These are phyloP conservation scores for Podosphaera xanthii DNA, from an alignment of 2,329 filamentous ascomycete genomes.

Conservation along the genomic window DNA sequence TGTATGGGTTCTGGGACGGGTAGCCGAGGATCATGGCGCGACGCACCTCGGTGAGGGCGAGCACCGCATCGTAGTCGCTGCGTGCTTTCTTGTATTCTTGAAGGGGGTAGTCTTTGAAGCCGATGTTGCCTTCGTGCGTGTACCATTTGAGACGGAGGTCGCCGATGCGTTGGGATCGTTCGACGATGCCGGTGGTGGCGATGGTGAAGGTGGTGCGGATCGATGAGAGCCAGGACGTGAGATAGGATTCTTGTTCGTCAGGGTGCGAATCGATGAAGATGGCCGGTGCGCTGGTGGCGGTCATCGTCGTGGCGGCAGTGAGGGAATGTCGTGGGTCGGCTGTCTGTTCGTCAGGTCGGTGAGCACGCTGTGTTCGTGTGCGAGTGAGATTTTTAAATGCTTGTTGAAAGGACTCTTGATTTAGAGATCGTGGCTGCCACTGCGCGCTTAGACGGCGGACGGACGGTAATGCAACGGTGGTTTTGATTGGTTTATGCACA, in stretches of 20 bases:
- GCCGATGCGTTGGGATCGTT: constrained; percentile 8
- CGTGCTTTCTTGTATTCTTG: constrained; percentile 10
- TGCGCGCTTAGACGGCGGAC: too few relatives aligned
- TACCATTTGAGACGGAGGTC: constrained; percentile 11
- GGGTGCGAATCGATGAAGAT: constrained; percentile 14
- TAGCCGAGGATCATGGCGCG: constrained; percentile 11
- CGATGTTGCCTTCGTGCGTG: constrained; percentile 9
- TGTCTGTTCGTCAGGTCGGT: too few relatives aligned
- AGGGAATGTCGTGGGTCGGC: too few relatives aligned
- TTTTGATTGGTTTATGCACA: too few relatives aligned
- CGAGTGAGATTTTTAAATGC: too few relatives aligned
- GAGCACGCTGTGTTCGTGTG: too few relatives aligned
- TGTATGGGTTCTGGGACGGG: constrained; percentile 12
- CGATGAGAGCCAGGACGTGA: constrained; percentile 9
- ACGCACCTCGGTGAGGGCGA: constrained; percentile 9
- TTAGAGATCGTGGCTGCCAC: too few relatives aligned
- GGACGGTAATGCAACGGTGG: too few relatives aligned
- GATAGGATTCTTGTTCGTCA: constrained; percentile 10
- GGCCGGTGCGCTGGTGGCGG: constrained; percentile 6
- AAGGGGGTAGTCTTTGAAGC: constrained; percentile 11
- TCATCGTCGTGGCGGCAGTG: not conserved
- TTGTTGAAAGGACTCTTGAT: too few relatives aligned
- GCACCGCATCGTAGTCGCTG: constrained; percentile 8
- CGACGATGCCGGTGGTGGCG: constrained; percentile 11
- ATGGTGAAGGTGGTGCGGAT: constrained; percentile 9